phyloP scores from a whole-genome alignment of 2,329 filamentous ascomycete species.

The Apiospora aurea region DNA sequence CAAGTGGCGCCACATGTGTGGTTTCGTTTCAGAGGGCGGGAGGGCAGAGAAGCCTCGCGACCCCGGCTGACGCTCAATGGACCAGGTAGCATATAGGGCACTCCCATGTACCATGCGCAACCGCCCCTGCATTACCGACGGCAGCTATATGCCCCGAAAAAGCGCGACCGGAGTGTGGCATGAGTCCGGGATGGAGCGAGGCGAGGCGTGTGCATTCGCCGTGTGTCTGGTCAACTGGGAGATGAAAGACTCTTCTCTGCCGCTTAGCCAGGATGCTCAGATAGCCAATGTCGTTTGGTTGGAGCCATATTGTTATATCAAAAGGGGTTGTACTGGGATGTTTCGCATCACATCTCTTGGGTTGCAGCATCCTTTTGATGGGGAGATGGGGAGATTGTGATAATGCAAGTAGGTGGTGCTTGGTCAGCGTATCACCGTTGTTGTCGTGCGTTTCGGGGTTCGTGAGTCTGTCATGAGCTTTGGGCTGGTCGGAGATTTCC shows the following conservation, averaged over 20 bases:
- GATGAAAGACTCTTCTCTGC: neutral
- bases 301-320: neutral
- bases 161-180: neutral
- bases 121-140: constrained; percentile 5
- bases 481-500: constrained; percentile 16
- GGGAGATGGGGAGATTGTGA: constrained; percentile 2
- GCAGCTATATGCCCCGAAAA: constrained; percentile 1
- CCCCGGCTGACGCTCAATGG: constrained; percentile 1
- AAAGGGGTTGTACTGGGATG: neutral
- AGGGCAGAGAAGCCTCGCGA: constrained; percentile 6
- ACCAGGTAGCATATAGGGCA: neutral
- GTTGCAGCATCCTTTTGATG: neutral
- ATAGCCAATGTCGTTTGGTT: neutral
- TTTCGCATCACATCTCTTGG: neutral
- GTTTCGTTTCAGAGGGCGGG: constrained; percentile 16
- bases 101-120: neutral
- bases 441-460: neutral
- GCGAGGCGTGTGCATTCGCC: neutral
- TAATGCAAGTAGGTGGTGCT: neutral
- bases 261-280: neutral
- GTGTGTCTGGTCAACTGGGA: neutral
- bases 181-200: neutral
- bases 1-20: neutral
- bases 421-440: neutral
- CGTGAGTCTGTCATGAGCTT: neutral